These are phyloP conservation scores for Lentinula novae-zelandiae DNA, from an alignment of 1,284 basidiomycete genomes.

Conservation along the genomic window DNA sequence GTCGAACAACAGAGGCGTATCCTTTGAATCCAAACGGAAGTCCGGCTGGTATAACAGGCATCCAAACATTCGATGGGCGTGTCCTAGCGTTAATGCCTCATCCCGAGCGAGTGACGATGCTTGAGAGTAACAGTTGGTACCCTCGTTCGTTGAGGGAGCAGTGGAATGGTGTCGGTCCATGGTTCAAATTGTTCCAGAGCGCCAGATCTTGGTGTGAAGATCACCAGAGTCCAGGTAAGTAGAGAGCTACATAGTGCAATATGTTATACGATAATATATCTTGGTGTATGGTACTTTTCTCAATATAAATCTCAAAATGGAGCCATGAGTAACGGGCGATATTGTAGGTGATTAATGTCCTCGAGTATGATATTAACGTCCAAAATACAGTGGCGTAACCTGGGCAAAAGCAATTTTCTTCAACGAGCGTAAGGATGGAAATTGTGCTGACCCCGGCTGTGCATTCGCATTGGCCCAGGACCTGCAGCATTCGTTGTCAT, in stretches of 20 bases:
- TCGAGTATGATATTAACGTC: neutral
- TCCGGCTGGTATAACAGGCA: constrained; percentile 82
- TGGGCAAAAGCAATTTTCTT: neutral
- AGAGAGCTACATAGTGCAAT: neutral
- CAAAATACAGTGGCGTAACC: neutral
- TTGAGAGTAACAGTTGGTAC: constrained; percentile 89
- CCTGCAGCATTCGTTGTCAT: constrained; percentile 37
- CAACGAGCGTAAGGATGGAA: constrained; percentile 61
- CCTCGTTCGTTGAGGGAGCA: constrained; percentile 55
- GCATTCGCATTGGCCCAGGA: constrained; percentile 50
- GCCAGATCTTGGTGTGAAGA: constrained; percentile 60
- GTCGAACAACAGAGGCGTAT: constrained; percentile 69
- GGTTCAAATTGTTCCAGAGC: constrained; percentile 95
- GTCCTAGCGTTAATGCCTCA: constrained; percentile 97
- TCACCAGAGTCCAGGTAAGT: neutral
- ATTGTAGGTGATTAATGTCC: neutral
- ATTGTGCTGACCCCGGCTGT: constrained; percentile 52
- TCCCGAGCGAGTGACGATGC: constrained; percentile 75
- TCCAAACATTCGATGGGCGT: constrained; percentile 83
- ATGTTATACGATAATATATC: neutral
- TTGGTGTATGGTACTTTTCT: neutral
- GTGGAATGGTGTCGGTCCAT: constrained; percentile 73
- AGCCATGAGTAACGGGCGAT: neutral
- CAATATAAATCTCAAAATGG: neutral
- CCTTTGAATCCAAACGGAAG: constrained; percentile 97